A percentile compares a stretch with the other conserved stretches of the same genome.
Conservation (phyloP, 78 protist genomes). For the Acrasis kona region DNA sequence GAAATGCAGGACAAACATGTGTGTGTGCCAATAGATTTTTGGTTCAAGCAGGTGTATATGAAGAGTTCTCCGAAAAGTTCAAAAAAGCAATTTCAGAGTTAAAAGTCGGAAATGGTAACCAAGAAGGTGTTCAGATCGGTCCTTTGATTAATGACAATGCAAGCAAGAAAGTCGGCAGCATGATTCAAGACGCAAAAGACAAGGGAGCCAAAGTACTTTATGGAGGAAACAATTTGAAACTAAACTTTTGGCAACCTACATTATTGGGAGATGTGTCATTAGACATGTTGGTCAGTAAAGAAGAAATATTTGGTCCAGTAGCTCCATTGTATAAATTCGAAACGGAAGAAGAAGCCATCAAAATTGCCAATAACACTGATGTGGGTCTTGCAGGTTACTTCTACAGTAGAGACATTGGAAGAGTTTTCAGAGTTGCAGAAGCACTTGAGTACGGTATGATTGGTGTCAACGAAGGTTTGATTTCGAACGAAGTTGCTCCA, state of each 20-base stretch:
- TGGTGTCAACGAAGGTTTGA: constrained; percentile 26
- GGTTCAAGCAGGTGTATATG: constrained; percentile 50
- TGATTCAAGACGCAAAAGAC: constrained; percentile 29
- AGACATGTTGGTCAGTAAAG: constrained; percentile 14
- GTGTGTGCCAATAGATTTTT: constrained; percentile 41
- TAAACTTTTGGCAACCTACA: constrained; percentile 32
- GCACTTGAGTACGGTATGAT: constrained; percentile 34
- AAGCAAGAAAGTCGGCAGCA: not conserved
- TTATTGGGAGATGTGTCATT: constrained; percentile 43
- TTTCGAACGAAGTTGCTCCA: constrained; percentile 17
- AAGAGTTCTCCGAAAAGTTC: constrained; percentile 17
- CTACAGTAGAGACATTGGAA: constrained; percentile 39
- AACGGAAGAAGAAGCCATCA: constrained; percentile 26
- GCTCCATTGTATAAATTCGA: constrained; percentile 15
- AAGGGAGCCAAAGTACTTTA: constrained; percentile 16
- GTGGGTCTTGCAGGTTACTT: constrained; percentile 62
- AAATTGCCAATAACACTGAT: constrained; percentile 41
- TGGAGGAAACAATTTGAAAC: constrained; percentile 10
- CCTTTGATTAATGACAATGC: constrained; percentile 27
- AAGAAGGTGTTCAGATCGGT: not conserved
- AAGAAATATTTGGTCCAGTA: constrained; percentile 74
- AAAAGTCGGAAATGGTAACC: constrained; percentile 18
- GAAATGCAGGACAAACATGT: constrained; percentile 62
- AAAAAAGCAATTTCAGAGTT: not conserved
- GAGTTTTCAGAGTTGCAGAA: not conserved